Percentiles rank a stretch among this genome's conserved stretches.
These are phyloP conservation scores for Porodaedalea pini DNA, from an alignment of 1,284 basidiomycete genomes.

Conservation along the genomic window DNA sequence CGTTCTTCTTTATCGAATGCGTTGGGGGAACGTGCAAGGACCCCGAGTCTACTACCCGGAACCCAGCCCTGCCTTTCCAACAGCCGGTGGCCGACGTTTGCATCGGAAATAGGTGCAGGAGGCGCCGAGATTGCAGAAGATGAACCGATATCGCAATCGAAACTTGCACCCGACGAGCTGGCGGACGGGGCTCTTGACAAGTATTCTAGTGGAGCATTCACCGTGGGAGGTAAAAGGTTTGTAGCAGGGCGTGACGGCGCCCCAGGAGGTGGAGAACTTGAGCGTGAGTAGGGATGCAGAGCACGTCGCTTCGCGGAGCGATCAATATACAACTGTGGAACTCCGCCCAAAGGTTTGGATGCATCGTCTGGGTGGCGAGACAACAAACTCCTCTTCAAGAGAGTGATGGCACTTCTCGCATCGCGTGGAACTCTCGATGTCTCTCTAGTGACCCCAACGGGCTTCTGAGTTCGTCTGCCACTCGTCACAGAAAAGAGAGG, in stretches of 20 bases:
- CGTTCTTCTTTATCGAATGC: background rate
- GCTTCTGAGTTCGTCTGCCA: background rate
- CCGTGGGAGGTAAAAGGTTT: slow-evolving; percentile 3
- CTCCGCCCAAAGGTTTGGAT: slow-evolving; percentile 2
- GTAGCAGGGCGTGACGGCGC: slow-evolving; percentile 28
- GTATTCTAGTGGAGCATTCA: background rate
- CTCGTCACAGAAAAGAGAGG: slow-evolving; percentile 47
- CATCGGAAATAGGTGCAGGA: slow-evolving; percentile 45
- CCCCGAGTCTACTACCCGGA: slow-evolving; percentile 60
- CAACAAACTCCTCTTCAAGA: slow-evolving; percentile 14
- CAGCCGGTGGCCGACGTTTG: slow-evolving; percentile 65
- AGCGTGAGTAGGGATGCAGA: slow-evolving; percentile 44
- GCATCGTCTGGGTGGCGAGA: slow-evolving; percentile 14
- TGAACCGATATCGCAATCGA: background rate
- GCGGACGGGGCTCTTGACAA: background rate
- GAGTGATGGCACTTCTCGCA: slow-evolving; percentile 10
- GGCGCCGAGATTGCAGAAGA: background rate
- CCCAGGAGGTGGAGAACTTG: slow-evolving; percentile 39
- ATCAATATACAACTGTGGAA: slow-evolving; percentile 46
- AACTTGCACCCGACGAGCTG: background rate
- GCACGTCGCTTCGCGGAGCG: slow-evolving; percentile 65
- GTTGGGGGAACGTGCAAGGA: slow-evolving; percentile 23
- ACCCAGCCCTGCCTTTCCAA: slow-evolving; percentile 72
- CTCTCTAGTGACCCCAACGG: background rate
- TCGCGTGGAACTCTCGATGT: background rate